Conservation (phyloP, 495 filamentous ascomycete genomes). For the Coniosporium apollinis region DNA sequence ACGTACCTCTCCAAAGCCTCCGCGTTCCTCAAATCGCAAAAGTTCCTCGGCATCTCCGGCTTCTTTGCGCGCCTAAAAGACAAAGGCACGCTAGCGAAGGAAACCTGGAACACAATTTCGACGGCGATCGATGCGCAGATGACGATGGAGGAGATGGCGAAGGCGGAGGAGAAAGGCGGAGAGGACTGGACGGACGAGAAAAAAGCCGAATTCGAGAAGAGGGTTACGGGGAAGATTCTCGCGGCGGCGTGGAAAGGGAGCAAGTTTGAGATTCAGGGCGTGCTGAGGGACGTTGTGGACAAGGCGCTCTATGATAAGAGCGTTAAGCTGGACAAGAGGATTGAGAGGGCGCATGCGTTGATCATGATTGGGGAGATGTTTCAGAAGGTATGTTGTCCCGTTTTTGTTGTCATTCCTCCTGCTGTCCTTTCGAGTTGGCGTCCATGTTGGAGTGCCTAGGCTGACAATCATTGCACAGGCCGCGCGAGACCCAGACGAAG, state of each 20-base stretch:
- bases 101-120: constrained; percentile 94
- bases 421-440: neutral
- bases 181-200: constrained; percentile 99
- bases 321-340: constrained; percentile 62
- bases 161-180: constrained; percentile 82
- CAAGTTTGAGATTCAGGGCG: constrained; percentile 96
- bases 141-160: constrained; percentile 98
- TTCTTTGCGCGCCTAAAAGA: constrained; percentile 92
- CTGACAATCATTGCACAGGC: constrained; percentile 37
- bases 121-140: constrained; percentile 96
- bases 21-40: constrained; percentile 81
- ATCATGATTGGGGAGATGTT: constrained; percentile 79
- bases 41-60: constrained; percentile 87
- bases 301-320: constrained; percentile 55
- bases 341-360: constrained; percentile 82
- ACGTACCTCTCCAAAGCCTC: constrained; percentile 80
- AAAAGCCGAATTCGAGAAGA: constrained; percentile 87
- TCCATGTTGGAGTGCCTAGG: constrained; percentile 12
- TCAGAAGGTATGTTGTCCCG: constrained; percentile 44
- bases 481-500: constrained; percentile 80
- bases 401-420: neutral
- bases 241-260: constrained; percentile 93
- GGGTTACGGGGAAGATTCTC: constrained; percentile 96
- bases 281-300: constrained; percentile 71
- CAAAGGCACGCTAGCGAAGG: constrained; percentile 89